Percentiles rank a stretch among this genome's conserved stretches.
Conservation (phyloP, 1,284 basidiomycete genomes). For the Marasmius tenuissimus region DNA sequence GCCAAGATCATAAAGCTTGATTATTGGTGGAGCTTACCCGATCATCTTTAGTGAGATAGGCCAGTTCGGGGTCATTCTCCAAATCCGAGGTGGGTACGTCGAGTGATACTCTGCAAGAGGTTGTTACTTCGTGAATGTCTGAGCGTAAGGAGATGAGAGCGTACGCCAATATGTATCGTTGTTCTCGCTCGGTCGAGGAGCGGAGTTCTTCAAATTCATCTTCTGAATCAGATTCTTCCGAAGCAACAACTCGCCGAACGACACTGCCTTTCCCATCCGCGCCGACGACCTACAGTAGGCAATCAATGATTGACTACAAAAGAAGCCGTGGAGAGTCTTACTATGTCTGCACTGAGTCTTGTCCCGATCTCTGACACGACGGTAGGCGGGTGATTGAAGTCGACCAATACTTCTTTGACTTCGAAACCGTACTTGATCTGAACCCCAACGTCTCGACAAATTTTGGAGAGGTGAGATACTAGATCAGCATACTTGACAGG, state of each 20-base stretch:
- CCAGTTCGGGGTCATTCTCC: not conserved
- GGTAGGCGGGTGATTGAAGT: not conserved
- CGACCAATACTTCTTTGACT: not conserved
- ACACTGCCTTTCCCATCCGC: constrained; percentile 14
- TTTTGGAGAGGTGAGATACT: not conserved
- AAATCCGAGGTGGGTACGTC: not conserved
- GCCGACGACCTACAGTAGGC: constrained; percentile 8
- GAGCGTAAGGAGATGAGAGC: not conserved
- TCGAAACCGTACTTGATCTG: constrained; percentile 2
- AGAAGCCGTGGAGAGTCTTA: not conserved
- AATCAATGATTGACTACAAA: not conserved
- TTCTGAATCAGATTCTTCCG: constrained; percentile 3
- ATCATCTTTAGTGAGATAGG: not conserved
- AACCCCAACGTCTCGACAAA: constrained; percentile 7
- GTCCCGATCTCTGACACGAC: constrained; percentile 7
- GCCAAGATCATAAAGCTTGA: no score
- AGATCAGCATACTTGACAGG: constrained; percentile 1
- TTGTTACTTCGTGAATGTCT: not conserved
- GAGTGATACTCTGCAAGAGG: not conserved
- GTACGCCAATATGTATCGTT: not conserved
- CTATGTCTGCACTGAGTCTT: constrained; percentile 10
- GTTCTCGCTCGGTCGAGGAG: not conserved
- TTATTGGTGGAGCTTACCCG: not conserved
- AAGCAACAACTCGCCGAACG: constrained; percentile 3
- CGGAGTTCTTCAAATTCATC: not conserved